These are phyloP conservation scores for Tulasnella sp. DNA, from an alignment of 768 basidiomycete genomes.

Conservation along the genomic window DNA sequence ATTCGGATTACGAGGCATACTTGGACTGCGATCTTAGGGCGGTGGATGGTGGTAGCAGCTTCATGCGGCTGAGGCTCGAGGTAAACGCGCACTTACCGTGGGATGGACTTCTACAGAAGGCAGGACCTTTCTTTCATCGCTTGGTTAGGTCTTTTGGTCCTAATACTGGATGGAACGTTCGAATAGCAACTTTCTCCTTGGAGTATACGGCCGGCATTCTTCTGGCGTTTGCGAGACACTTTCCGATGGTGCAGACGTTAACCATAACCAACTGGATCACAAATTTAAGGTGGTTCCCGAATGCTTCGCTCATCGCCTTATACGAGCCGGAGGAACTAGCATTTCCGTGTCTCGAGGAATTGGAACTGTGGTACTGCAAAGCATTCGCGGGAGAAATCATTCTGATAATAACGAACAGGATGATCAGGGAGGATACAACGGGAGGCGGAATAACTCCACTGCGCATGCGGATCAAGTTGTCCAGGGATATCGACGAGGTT, in stretches of 20 bases:
- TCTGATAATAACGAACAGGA: not conserved
- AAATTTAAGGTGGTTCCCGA: too few relatives aligned
- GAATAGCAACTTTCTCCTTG: not conserved
- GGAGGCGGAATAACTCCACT: too few relatives aligned
- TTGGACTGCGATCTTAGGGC: not conserved
- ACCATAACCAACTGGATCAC: not conserved
- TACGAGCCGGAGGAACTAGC: not conserved
- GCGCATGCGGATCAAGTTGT: too few relatives aligned
- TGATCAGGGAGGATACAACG: not conserved
- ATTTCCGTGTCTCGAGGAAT: not conserved
- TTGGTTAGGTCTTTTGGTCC: not conserved
- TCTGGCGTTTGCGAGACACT: not conserved
- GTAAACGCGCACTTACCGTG: not conserved
- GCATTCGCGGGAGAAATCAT: not conserved
- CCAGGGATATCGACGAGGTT: too few relatives aligned
- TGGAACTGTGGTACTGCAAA: not conserved
- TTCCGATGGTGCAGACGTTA: not conserved
- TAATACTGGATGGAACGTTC: not conserved
- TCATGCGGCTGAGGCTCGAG: not conserved
- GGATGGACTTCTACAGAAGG: not conserved
- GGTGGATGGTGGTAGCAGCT: not conserved
- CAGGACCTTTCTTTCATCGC: not conserved
- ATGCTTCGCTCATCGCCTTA: not conserved
- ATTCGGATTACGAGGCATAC: too few relatives aligned
- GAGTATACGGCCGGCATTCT: not conserved